These are phyloP conservation scores for Picochlorum sp. DNA, from an alignment of 139 green algal species.

Conservation along the genomic window DNA sequence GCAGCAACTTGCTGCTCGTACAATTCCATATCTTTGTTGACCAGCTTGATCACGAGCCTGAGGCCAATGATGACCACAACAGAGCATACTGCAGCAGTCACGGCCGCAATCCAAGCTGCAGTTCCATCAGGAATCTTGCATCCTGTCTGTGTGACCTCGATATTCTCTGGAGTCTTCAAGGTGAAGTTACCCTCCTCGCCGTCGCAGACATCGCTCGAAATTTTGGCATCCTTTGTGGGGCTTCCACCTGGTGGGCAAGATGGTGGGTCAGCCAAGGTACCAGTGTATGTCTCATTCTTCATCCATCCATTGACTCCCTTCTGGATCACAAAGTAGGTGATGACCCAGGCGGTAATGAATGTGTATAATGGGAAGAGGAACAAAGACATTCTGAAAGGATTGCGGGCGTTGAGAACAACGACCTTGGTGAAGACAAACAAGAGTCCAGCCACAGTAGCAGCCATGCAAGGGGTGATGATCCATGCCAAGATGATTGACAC, in stretches of 20 bases:
- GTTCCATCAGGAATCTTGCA: slow-evolving; percentile 9
- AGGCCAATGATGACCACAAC: not conserved
- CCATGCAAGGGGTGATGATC: slow-evolving; percentile 39
- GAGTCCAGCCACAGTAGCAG: slow-evolving; percentile 11
- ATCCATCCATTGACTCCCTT: slow-evolving; percentile 33
- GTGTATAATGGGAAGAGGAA: slow-evolving; percentile 18
- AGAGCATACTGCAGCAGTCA: not conserved
- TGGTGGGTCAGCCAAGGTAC: not conserved
- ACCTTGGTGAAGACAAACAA: slow-evolving; percentile 24
- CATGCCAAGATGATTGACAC: slow-evolving; percentile 43
- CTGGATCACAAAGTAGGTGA: slow-evolving; percentile 56
- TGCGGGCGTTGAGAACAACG: not conserved
- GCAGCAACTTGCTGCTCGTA: not conserved
- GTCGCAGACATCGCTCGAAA: not conserved
- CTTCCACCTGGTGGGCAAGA: not conserved
- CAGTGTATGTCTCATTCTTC: slow-evolving; percentile 13
- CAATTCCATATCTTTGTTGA: slow-evolving; percentile 7
- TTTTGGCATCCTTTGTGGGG: not conserved
- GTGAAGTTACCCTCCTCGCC: not conserved
- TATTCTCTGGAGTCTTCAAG: slow-evolving; percentile 2
- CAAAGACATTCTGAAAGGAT: not conserved
- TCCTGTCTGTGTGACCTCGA: not conserved
- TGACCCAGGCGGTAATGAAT: slow-evolving; percentile 41
- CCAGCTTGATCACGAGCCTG: slow-evolving; percentile 8
- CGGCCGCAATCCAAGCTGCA: slow-evolving; percentile 14